Evolutionary conservation across 768 basidiomycete species (phyloP).

Genomic region (Postia placenta): DNA sequence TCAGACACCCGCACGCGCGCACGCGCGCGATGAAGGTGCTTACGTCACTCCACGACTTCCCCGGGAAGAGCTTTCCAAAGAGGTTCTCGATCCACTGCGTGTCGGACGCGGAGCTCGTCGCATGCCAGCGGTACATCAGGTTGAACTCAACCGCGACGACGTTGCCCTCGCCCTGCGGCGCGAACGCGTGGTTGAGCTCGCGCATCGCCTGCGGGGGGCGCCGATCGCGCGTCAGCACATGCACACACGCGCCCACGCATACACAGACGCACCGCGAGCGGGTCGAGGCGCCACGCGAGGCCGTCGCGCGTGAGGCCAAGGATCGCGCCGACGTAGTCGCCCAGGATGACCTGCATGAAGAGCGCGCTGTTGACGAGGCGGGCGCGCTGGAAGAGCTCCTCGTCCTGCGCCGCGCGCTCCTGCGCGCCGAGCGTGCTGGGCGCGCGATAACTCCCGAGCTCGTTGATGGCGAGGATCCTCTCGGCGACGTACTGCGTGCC

Average conservation of each 20-base stretch:
- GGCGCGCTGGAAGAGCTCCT: conserved; percentile 54
- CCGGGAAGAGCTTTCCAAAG: conserved; percentile 27
- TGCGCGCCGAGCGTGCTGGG: conserved; percentile 11
- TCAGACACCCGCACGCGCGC: background rate
- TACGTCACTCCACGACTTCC: no score
- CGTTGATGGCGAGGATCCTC: conserved; percentile 49
- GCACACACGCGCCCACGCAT: background rate
- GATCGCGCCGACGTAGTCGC: conserved; percentile 57
- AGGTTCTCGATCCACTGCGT: conserved; percentile 27
- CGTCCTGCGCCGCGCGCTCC: conserved; percentile 33
- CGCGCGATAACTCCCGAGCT: conserved; percentile 39
- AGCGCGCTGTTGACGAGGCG: conserved; percentile 41
- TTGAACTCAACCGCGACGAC: conserved; percentile 75
- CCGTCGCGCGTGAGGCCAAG: conserved; percentile 46
- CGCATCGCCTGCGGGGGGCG: conserved; percentile 38
- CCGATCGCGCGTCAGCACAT: background rate
- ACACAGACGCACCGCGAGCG: conserved; percentile 33
- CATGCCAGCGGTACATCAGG: conserved; percentile 37
- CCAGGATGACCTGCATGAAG: conserved; percentile 48
- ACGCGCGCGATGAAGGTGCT: no score
- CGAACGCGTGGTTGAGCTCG: conserved; percentile 42
- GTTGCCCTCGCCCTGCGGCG: conserved; percentile 68
- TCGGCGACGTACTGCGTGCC: conserved; percentile 45
- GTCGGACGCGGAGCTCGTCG: conserved; percentile 23
- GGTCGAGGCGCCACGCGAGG: conserved; percentile 45